Base-by-base conservation (phyloP, 2,329 filamentous ascomycete species). In the Pseudogymnoascus sp. region DNA sequence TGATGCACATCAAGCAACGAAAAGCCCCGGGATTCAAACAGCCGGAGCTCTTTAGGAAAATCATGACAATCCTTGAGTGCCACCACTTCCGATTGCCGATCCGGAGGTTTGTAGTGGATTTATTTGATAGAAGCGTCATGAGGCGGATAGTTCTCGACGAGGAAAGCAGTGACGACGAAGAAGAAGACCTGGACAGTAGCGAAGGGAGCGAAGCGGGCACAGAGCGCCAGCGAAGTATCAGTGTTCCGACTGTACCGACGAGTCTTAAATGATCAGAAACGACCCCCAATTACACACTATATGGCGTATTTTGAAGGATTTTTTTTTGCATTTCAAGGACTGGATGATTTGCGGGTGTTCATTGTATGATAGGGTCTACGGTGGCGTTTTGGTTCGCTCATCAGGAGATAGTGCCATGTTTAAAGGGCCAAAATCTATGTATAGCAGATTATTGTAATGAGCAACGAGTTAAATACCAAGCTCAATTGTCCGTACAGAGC, bases 51-150 rank as follows among this genome's bases (percentile, higher is more conserved):
- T 98, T 98, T 78, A 87, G 88, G 68, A 90, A 92, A 71, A 87
- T 95, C 56, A 87, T 99, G 79, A 84, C 85, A 7, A 81, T 98
- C 59, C 82, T 99, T 64, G 92, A 97, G 75, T 87, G 86, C 68
- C 93, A 96, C 70, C 91, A 96, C 72, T 98, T 95, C 75, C 85
- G 92, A 22, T 82, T 99, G 2, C 89, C 88, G 1, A 89, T 96
- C 28, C 89, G 93, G 66, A 88, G 93, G 53, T 93, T 96, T 76
- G 89, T 96, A 37, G 87, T 98, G 65, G 95, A 98, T 72, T 78
- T 99, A 22, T 99, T 99, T 71, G 93, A 98, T 71, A 95, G 93
- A 76, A 88, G 85, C 64, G 90, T 98, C 46, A 82, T 98, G 76
- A 82, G 92, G 66, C 85, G 86, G 67, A 90, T 97, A 65, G 89